Conservation (phyloP, 2,329 filamentous ascomycete species). For the Fusarium xylarioides region DNA sequence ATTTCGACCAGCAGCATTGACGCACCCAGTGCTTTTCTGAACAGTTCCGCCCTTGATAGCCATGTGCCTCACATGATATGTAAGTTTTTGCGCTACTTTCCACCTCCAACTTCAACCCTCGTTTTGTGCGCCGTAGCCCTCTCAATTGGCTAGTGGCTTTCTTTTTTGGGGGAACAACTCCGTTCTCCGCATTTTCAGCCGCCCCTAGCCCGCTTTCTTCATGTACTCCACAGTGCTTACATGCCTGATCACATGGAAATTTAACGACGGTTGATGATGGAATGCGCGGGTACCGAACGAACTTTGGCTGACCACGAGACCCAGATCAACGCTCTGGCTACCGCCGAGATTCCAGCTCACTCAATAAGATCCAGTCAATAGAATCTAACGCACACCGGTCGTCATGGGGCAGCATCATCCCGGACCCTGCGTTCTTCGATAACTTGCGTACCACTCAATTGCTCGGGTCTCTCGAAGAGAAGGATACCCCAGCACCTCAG, state of each 20-base stretch:
- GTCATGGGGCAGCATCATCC: slow-evolving; percentile 47
- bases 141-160: slow-evolving; percentile 31
- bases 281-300: slow-evolving; percentile 1
- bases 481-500: slow-evolving; percentile 54
- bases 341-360: slow-evolving; percentile 45
- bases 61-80: slow-evolving; percentile 60
- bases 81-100: slow-evolving; percentile 48
- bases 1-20: slow-evolving; percentile 47
- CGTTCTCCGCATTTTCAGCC: slow-evolving; percentile 44
- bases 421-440: slow-evolving; percentile 48
- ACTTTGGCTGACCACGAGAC: slow-evolving; percentile 47
- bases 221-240: slow-evolving; percentile 38
- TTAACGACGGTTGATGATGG: slow-evolving; percentile 10
- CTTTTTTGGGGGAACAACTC: slow-evolving; percentile 38
- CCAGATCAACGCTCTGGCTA: slow-evolving; percentile 52
- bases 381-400: slow-evolving; percentile 37
- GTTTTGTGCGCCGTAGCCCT: slow-evolving; percentile 26
- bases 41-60: slow-evolving; percentile 48
- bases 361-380: slow-evolving; percentile 44
- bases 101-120: slow-evolving; percentile 18
- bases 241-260: slow-evolving; percentile 40
- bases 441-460: slow-evolving; percentile 54
- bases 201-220: slow-evolving; percentile 29
- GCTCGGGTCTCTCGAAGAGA: slow-evolving; percentile 58
- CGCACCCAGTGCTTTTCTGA: slow-evolving; percentile 39